Conservation (phyloP, 495 filamentous ascomycete species). For the Aspergillus nidulans region DNA sequence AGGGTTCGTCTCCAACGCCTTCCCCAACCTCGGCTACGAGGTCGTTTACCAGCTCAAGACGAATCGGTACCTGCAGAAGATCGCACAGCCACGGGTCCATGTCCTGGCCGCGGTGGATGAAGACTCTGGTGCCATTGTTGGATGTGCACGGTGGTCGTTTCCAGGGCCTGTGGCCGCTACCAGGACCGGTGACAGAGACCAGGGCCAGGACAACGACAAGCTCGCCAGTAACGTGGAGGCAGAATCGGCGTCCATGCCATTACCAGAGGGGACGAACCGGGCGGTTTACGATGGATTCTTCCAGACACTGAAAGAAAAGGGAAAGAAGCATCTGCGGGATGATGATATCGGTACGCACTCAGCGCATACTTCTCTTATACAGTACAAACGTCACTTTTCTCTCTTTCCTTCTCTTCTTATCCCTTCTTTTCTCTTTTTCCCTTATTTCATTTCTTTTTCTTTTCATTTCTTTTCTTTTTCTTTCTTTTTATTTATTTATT, state of each 20-base stretch:
- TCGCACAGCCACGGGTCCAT: constrained; percentile 6
- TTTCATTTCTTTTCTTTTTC: too few species aligned
- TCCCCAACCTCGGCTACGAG: constrained; percentile 1
- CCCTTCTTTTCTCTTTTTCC: too few species aligned
- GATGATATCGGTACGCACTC: constrained; percentile 18
- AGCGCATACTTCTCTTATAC: too few species aligned
- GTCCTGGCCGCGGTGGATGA: constrained; percentile 12
- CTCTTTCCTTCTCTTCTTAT: too few species aligned
- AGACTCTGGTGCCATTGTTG: constrained; percentile 2
- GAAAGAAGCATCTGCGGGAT: constrained; percentile 3
- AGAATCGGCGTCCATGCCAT: not conserved
- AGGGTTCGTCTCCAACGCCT: constrained; percentile 6
- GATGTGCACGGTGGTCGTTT: constrained; percentile 17
- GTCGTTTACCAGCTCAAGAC: constrained; percentile 1
- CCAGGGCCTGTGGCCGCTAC: not conserved
- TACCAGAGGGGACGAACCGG: constrained; percentile 8
- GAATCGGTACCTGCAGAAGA: constrained; percentile 11
- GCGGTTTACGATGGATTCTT: constrained; percentile 13
- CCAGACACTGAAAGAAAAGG: constrained; percentile 9
- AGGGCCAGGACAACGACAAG: not conserved
- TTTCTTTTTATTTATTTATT: too few species aligned
- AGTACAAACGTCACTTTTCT: too few species aligned
- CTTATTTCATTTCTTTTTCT: too few species aligned
- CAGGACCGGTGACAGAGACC: not conserved
- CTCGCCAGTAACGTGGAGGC: not conserved